Evolutionary conservation across 2,329 filamentous ascomycete species (phyloP).

Genomic region (Ophiostoma sp.): DNA sequence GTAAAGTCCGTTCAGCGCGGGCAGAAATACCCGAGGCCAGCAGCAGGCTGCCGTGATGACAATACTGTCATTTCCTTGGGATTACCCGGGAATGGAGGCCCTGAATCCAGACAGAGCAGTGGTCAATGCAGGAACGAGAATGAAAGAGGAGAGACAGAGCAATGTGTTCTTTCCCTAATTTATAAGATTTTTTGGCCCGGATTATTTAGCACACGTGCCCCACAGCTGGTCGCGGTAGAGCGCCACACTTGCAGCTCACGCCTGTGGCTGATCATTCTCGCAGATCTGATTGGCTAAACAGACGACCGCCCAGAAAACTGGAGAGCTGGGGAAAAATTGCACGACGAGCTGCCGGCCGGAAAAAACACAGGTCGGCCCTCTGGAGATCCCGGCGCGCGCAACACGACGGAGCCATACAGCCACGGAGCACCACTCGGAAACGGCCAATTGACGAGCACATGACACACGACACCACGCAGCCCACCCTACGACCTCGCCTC

Average conservation of each 20-base stretch:
- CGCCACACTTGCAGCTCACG: neutral
- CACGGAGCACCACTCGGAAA: neutral
- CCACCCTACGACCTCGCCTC: neutral
- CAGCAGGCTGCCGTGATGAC: slow-evolving; percentile 28
- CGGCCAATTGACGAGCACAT: neutral
- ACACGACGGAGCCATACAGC: neutral
- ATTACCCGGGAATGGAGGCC: neutral
- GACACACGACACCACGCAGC: neutral
- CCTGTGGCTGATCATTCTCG: neutral
- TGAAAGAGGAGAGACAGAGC: neutral
- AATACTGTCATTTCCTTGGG: slow-evolving; percentile 23
- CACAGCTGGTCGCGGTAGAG: neutral
- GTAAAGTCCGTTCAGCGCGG: slow-evolving; percentile 24
- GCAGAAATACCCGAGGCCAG: slow-evolving; percentile 24
- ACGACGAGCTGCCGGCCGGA: slow-evolving; percentile 12
- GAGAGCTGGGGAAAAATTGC: slow-evolving; percentile 17
- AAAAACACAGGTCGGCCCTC: neutral
- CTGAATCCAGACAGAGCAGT: neutral
- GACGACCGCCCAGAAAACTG: slow-evolving; percentile 5
- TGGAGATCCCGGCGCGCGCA: slow-evolving; percentile 2
- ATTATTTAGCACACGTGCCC: slow-evolving; percentile 10
- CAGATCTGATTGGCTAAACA: slow-evolving; percentile 19
- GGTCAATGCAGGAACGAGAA: neutral
- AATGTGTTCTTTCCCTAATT: slow-evolving; percentile 20
- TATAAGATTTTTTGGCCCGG: slow-evolving; percentile 6